These are phyloP conservation scores for Penicillium griseofulvum DNA, from an alignment of 2,329 filamentous ascomycete genomes.

Conservation along the genomic window DNA sequence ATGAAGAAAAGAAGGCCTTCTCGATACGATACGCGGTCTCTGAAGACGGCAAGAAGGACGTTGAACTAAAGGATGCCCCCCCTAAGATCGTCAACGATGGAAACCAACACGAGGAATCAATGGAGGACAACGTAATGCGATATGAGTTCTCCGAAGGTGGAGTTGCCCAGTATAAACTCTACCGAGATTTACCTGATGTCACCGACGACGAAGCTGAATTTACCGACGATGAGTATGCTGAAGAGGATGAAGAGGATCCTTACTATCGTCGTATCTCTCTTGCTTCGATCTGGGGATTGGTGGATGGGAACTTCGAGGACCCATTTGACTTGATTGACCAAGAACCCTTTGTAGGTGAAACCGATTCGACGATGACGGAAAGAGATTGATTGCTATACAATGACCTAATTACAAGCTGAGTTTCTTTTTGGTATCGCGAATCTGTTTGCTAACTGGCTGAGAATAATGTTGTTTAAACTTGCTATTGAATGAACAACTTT, in stretches of 20 bases:
- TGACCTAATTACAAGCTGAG: not conserved
- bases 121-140: not conserved
- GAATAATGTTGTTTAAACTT: not conserved
- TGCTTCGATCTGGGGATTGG: not conserved
- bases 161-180: not conserved
- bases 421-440: not conserved
- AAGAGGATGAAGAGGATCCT: not conserved
- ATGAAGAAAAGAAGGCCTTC: not conserved
- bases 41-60: not conserved
- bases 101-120: not conserved
- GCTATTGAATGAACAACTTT: not conserved
- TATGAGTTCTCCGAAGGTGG: not conserved
- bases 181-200: not conserved
- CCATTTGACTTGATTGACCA: not conserved
- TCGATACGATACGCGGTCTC: not conserved
- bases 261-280: not conserved
- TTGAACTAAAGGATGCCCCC: not conserved
- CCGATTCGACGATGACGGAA: not conserved
- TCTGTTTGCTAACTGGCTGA: not conserved
- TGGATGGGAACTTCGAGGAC: not conserved
- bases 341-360: not conserved
- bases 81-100: not conserved
- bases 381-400: not conserved
- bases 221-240: not conserved
- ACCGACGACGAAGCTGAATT: not conserved